These are phyloP conservation scores for Cucurbita maxima DNA, from an alignment of 306 rosid genomes.

Conservation along the genomic window DNA sequence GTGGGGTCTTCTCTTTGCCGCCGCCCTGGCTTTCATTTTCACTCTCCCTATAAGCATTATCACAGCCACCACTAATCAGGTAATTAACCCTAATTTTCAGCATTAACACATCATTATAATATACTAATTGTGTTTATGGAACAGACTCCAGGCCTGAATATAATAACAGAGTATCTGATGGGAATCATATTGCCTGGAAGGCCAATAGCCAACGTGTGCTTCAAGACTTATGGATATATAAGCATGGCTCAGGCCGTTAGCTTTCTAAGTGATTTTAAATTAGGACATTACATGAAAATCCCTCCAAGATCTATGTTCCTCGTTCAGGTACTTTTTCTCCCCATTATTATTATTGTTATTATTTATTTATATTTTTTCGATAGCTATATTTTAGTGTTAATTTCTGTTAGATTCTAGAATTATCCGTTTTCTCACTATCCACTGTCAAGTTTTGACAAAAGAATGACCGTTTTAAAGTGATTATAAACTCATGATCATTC, in stretches of 20 bases:
- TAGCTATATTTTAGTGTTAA: no score
- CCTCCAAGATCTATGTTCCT: conserved; percentile 66
- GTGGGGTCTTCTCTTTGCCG: conserved; percentile 24
- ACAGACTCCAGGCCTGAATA: conserved; percentile 50
- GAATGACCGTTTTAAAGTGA: no score
- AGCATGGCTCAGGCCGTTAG: conserved; percentile 54
- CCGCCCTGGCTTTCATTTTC: conserved; percentile 21
- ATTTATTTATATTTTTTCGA: no score
- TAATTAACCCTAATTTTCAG: neutral
- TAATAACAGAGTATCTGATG: conserved; percentile 47
- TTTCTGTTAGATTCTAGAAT: neutral
- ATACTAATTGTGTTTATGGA: neutral
- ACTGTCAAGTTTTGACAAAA: no score
- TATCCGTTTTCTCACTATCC: neutral
- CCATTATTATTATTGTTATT: no score
- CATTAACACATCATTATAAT: no score
- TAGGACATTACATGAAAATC: conserved; percentile 62
- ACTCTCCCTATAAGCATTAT: conserved; percentile 28
- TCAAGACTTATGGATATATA: conserved; percentile 56
- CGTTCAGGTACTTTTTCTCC: conserved; percentile 30
- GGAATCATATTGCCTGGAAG: conserved; percentile 45
- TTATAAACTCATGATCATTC: no score
- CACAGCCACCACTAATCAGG: conserved; percentile 34
- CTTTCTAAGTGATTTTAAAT: conserved; percentile 45
- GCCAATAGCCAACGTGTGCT: conserved; percentile 60